phyloP scores from a whole-genome alignment of 176 grass and related monocot species.

The Oryza officinalis region DNA sequence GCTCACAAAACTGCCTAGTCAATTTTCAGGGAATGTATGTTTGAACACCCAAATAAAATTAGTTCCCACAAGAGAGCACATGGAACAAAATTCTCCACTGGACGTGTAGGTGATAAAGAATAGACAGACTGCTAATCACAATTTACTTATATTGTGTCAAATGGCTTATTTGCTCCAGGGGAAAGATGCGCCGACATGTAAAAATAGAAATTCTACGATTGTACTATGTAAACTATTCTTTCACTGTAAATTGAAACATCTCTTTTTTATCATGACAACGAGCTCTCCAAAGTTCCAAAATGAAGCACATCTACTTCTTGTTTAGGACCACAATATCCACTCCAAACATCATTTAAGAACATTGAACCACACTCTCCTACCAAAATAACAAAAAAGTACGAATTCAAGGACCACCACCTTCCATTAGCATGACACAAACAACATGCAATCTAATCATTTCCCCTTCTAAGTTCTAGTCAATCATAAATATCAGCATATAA shows the following conservation, averaged over 20 bases:
- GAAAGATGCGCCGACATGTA: not conserved
- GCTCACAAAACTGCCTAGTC: not conserved
- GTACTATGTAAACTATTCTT: not conserved
- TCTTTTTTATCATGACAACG: not conserved
- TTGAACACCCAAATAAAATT: not conserved
- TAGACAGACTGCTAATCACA: not conserved
- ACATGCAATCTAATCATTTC: conserved; percentile 8
- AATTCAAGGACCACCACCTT: not conserved
- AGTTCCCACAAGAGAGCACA: not conserved
- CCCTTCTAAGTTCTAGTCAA: not conserved
- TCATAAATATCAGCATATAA: conserved; percentile 21
- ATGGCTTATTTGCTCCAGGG: conserved; percentile 2
- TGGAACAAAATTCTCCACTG: not conserved
- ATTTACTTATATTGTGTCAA: not conserved
- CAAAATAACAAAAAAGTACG: conserved; percentile 26
- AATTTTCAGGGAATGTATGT: conserved; percentile 1
- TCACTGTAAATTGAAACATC: not conserved
- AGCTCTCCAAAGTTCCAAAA: not conserved
- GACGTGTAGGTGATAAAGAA: not conserved
- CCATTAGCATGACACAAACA: conserved; percentile 14
- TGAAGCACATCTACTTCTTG: not conserved
- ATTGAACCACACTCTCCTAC: conserved; percentile 35
- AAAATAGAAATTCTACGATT: conserved; percentile 2
- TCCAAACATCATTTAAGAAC: conserved; percentile 31
- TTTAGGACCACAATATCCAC: conserved; percentile 37